Conservation (phyloP, 129 eudicot species). For the Arctium lappa region DNA sequence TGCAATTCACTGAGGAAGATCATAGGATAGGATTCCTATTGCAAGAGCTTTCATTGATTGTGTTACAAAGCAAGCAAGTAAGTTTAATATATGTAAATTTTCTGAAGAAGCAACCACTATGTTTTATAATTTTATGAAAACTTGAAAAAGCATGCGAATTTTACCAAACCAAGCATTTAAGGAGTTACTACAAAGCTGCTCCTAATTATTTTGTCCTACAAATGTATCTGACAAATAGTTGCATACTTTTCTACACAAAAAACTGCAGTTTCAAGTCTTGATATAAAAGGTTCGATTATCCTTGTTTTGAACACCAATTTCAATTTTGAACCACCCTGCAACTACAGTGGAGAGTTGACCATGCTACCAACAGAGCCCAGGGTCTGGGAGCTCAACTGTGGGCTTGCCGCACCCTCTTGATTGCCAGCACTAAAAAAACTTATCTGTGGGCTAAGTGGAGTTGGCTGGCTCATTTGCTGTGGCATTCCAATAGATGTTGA, state of each 20-base stretch:
- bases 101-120: no score
- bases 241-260: background rate
- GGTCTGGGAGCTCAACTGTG: constrained; percentile 63
- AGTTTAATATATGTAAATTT: no score
- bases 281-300: background rate
- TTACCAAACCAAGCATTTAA: background rate
- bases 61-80: no score
- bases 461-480: constrained; percentile 58
- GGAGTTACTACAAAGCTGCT: background rate
- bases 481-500: constrained; percentile 57
- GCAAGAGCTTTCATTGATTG: no score
- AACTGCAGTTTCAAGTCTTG: constrained; percentile 3
- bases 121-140: no score
- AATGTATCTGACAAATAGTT: background rate
- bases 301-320: background rate
- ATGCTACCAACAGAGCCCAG: constrained; percentile 62
- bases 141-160: background rate
- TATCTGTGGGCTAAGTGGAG: constrained; percentile 66
- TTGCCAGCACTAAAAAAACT: constrained; percentile 43
- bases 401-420: constrained; percentile 68
- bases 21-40: no score
- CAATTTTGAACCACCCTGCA: constrained; percentile 41
- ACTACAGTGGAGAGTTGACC: constrained; percentile 51
- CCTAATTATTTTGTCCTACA: background rate
- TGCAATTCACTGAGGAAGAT: no score